Base-by-base conservation (phyloP, 2,329 filamentous ascomycete species). In the Colletotrichum cordylinicola region DNA sequence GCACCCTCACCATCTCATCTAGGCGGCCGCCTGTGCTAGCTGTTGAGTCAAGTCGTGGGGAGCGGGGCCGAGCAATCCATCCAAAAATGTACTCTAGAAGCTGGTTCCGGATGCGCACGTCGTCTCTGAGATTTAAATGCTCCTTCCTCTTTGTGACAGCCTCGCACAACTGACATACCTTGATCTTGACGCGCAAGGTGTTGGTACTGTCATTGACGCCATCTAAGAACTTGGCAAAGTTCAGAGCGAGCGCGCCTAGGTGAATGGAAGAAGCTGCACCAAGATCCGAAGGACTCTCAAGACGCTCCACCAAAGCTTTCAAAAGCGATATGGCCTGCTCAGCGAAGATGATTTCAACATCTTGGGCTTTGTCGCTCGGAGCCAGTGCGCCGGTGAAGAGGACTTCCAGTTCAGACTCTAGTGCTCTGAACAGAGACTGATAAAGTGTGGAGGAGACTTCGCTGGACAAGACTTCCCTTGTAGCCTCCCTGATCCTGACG, bases 31-130 rank as follows among this genome's bases (percentile, higher is more conserved):
- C 81, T n/a, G 61, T 70, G 48, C 78, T 80, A 24, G 82, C 79
- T n/a, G 83, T 79, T 3, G 82, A 81, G 52, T 90, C 90, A 5
- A 83, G 79, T 8, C 84, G 85, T 0, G 90, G 88, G 21, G 90
- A 90, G 16, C 89, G 88, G 21, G 91, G 91, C 13, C 92, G 87
- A 31, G 91, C 89, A 78, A 94, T 93, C 93, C 93, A 94, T 75
- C 91, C 88, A 77, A 93, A 93, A 43, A 94, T 91, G 74, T 92
- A 91, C 80, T 94, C 92, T 13, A 94, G 85, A 16, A 94, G 85
- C 79, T 94, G 92, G 77, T 94, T 94, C 69, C 93, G 87, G 79
- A 93, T 93, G 33, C 92, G 90, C 52, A 94, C 91, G 81, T 94
- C 93, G 78, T 94, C 92, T 67, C 93, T 88, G 13, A 94, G 84